Base-by-base conservation (phyloP, 345 rosid genomes). In the Pistacia atlantica region DNA sequence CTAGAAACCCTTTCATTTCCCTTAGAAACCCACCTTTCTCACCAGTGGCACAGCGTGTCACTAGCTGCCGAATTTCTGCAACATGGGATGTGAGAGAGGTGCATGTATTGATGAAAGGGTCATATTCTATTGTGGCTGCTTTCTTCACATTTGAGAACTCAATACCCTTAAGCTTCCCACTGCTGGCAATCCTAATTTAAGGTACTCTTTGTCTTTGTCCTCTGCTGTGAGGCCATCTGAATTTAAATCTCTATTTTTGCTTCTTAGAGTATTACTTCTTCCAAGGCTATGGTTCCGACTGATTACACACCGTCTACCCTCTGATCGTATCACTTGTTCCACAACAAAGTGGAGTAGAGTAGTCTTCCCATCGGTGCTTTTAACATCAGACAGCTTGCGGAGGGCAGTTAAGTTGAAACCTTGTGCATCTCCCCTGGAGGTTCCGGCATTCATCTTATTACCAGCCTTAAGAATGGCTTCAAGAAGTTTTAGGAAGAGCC, bases 401-500 rank as follows among this genome's bases (percentile, higher is more conserved):
- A 91, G 86, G 18, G 97, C 87, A 0, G 82, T 84, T 55, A 91
- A 89, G 77, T 90, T 86, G 77, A 95, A 95, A 62, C 93, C 95
- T 54, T 85, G 85, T 11, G 98, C 98, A 46, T 95, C 87, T 56
- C 98, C 98, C 81, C 97, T 86, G 16, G 93, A 75, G 4, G 98
- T 91, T 80, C 98, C 98, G 0, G 95, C 95, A 69, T 95, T 95
- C 93, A 92, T 89, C 74, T 81, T 84, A 78, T 91, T 95, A 35
- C 98, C 97, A 4, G 97, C 94, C 82, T 95, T 95, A 63, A 95
- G 83, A 65, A 95, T 88, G 14, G 97, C 98, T 82, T 92, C 95
- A 0, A 95, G 87, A 48, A 92, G 93, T 75, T 95, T 93, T 4
- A 91, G 81, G 85, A 95, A 87, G 60, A 91, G 84, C 33, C 97